Evolutionary conservation across 768 basidiomycete genomes (phyloP).

Genomic region (Suillus plorans): DNA sequence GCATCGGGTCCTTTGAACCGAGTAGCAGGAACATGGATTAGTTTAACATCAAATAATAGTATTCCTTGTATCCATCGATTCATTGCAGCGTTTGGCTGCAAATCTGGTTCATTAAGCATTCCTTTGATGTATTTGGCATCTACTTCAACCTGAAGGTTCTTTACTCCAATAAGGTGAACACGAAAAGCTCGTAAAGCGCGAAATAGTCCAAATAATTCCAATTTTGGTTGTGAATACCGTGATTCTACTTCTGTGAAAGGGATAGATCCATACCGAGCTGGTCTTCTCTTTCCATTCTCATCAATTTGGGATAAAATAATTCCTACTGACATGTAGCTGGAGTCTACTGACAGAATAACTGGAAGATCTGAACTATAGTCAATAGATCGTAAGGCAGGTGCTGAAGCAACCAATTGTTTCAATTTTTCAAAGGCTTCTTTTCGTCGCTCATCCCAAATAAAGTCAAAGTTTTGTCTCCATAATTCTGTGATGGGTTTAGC

Average conservation of each 20-base stretch:
- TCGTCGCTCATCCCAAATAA: no score
- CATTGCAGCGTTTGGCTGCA: conserved; percentile 30
- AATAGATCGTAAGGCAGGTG: no score
- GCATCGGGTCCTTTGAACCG: conserved; percentile 27
- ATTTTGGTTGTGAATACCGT: conserved; percentile 21
- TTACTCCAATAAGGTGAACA: conserved; percentile 9
- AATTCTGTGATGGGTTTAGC: no score
- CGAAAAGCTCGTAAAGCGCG: conserved; percentile 25
- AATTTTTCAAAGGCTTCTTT: no score
- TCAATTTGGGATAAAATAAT: no score
- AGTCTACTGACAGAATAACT: no score
- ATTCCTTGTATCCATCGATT: conserved; percentile 30
- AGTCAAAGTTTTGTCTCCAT: no score
- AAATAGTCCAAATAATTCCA: conserved; percentile 25
- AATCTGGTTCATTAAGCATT: conserved; percentile 35
- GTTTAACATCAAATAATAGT: conserved; percentile 26
- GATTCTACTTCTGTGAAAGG: conserved; percentile 29
- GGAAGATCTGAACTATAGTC: no score
- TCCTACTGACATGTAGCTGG: no score
- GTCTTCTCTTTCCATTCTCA: background rate
- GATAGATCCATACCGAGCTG: conserved; percentile 38
- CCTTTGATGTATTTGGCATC: conserved; percentile 33
- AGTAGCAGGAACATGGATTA: conserved; percentile 28
- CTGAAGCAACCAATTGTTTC: no score
- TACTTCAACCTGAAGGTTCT: conserved; percentile 18